Base-by-base conservation (phyloP, 2,329 filamentous ascomycete genomes). In the Calonectria fujianensis region DNA sequence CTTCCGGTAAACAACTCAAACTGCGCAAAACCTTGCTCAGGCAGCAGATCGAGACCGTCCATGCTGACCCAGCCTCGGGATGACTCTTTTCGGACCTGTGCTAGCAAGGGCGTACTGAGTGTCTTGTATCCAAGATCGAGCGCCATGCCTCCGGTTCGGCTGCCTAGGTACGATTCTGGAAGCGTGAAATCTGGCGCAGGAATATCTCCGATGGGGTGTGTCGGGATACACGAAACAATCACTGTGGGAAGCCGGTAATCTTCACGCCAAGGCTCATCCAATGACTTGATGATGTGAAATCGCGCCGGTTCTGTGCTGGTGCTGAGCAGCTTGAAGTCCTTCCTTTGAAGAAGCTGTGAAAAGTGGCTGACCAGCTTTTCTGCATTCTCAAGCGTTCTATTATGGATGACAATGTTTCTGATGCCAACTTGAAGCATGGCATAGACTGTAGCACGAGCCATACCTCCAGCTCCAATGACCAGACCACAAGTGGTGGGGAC, bases 21-120 rank as follows among this genome's bases (percentile, higher is more conserved):
- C 80, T 96, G 94, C 1, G 94, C 94, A 84, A 94, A 94, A 0
- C 93, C 94, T 82, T 96, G 94, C 82, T 96, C 94, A 0, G 93
- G 93, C 18, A 96, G 84, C 61, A 96, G 88, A 79, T 96, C 94
- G 16, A 96, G 86, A 0, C 94, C 94, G 80, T 96, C 93, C 83
- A 96, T 91, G 24, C 94, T 89, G 0, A 95, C 92, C 94, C 94
- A 96, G 51, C 94, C 89, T 76, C 89, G 86, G 70, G 91, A 86
- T 27, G 91, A 87, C 82, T 91, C 85, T 68, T 87, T 85, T 24
- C 92, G 89, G 70, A 94, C 91, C 79, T 96, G 94, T 39, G 89
- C 88, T 54, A 95, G 87, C 5, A 96, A 86, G 0, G 94, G 94
- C 1, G 94, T 95, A 73, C 93, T 89, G 7, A 95, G 87, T 0